Evolutionary conservation across 257 asterid species (phyloP).

Genomic region (Rhazya stricta): DNA sequence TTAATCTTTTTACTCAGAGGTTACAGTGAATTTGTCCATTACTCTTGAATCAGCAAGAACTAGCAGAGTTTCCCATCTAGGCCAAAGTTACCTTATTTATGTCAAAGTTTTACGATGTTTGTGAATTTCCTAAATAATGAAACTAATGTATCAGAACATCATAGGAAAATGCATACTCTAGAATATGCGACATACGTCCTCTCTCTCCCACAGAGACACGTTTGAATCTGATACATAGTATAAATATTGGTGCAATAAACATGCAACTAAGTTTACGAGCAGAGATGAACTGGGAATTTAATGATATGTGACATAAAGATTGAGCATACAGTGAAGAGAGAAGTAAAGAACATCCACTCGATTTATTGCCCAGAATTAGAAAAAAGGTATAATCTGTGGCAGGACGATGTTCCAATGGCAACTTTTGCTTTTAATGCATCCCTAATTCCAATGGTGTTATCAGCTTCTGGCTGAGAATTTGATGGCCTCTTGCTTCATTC

Average conservation of each 20-base stretch:
- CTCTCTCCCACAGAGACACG: neutral
- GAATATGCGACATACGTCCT: neutral
- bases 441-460: conserved; percentile 43
- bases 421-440: conserved; percentile 41
- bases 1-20: neutral
- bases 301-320: conserved; percentile 31
- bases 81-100: neutral
- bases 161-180: conserved; percentile 2
- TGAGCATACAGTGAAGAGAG: conserved; percentile 33
- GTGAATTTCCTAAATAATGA: neutral
- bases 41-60: neutral
- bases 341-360: conserved; percentile 54
- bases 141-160: conserved; percentile 8
- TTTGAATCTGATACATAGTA: conserved; percentile 3
- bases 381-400: conserved; percentile 40
- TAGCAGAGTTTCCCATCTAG: neutral
- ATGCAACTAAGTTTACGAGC: neutral
- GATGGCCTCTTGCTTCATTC: conserved; percentile 20
- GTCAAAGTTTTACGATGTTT: neutral
- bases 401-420: conserved; percentile 44
- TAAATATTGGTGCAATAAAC: neutral
- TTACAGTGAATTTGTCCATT: neutral
- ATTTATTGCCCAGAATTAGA: conserved; percentile 44
- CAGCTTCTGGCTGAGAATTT: conserved; percentile 31
- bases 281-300: neutral